Conservation (phyloP, 306 rosid genomes). For the Adenanthera pavonina region DNA sequence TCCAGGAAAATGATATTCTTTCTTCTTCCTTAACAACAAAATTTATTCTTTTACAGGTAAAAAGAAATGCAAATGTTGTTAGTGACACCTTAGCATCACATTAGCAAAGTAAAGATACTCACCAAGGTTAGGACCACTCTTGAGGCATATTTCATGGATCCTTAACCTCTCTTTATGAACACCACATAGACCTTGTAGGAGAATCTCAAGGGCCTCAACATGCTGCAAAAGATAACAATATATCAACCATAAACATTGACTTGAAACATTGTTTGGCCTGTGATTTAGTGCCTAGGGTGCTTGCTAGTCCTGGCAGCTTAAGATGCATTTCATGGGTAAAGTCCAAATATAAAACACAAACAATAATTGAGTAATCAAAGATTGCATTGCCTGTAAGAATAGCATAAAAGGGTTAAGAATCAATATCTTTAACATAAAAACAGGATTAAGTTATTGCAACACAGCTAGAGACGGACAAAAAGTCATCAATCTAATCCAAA, state of each 20-base stretch:
- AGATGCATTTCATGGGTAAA: slow-evolving; percentile 5
- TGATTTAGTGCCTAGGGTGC: neutral
- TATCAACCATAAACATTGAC: slow-evolving; percentile 21
- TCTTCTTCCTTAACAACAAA: slow-evolving; percentile 5
- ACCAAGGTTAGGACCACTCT: slow-evolving; percentile 88
- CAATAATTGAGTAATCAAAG: neutral
- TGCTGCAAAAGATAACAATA: slow-evolving; percentile 61
- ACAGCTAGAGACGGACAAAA: slow-evolving; percentile 3
- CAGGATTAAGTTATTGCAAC: neutral
- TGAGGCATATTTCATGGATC: slow-evolving; percentile 88
- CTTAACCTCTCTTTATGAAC: slow-evolving; percentile 80
- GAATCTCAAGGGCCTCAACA: slow-evolving; percentile 97
- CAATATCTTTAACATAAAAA: neutral
- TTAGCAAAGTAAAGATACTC: slow-evolving; percentile 28
- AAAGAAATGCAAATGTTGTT: neutral
- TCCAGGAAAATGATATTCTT: slow-evolving; percentile 2
- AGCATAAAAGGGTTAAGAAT: neutral
- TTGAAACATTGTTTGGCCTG: neutral
- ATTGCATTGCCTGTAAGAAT: neutral
- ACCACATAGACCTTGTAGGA: slow-evolving; percentile 95
- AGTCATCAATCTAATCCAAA: neutral
- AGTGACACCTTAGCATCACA: neutral
- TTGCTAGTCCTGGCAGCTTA: neutral
- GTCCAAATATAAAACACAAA: slow-evolving; percentile 9
- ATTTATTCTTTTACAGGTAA: neutral